Evolutionary conservation across 139 green algal species (phyloP).

Genomic region (Yamagishiella unicocca): DNA sequence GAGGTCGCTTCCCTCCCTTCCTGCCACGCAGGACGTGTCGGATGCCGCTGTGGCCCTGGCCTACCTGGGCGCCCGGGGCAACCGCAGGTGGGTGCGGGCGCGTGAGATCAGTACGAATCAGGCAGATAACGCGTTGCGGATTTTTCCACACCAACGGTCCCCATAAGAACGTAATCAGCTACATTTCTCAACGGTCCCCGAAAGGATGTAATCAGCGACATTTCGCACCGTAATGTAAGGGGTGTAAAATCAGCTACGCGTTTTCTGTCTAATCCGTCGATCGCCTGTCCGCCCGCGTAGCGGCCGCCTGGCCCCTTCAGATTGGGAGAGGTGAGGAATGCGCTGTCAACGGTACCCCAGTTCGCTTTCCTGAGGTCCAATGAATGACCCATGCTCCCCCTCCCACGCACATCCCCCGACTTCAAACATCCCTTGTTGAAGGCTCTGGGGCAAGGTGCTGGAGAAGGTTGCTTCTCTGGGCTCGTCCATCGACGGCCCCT

Average conservation of each 20-base stretch:
- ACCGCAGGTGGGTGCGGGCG: conserved; percentile 55
- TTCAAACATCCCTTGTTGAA: no score
- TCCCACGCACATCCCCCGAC: not conserved
- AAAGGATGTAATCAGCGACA: not conserved
- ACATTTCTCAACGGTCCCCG: no score
- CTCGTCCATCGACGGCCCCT: conserved; percentile 58
- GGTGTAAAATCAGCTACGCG: not conserved
- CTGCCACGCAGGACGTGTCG: conserved; percentile 56
- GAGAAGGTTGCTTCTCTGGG: conserved; percentile 52
- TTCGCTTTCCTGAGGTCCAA: not conserved
- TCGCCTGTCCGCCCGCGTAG: not conserved
- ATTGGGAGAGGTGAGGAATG: not conserved
- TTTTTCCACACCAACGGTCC: not conserved
- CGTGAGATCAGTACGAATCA: not conserved
- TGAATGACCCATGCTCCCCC: not conserved
- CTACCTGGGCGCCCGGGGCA: conserved; percentile 64
- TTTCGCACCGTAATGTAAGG: not conserved
- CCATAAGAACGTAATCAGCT: not conserved
- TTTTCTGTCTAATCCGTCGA: not conserved
- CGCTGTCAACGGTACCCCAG: not conserved
- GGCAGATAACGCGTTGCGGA: not conserved
- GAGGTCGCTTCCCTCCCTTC: not conserved
- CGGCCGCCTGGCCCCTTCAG: not conserved
- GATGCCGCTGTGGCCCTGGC: conserved; percentile 68
- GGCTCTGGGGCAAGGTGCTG: conserved; percentile 72